Evolutionary conservation across 1,284 basidiomycete genomes (phyloP).

Genomic region (Chondrostereum purpureum): DNA sequence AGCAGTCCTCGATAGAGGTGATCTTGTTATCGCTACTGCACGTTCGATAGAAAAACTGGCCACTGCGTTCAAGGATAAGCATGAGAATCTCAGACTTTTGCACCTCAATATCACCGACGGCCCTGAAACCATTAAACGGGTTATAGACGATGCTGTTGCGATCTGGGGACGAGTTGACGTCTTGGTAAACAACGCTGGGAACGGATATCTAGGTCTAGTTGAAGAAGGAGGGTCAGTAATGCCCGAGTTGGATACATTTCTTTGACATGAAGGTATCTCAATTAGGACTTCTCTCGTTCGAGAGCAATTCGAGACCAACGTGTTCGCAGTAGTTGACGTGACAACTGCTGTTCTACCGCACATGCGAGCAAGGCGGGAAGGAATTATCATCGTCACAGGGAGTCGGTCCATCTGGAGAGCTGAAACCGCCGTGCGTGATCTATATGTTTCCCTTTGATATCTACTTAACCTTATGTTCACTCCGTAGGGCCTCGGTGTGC

Average conservation of each 20-base stretch:
- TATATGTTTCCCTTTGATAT: too few species aligned
- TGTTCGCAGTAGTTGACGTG: conserved; percentile 25
- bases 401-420: conserved; percentile 25
- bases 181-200: conserved; percentile 30
- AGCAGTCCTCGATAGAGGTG: conserved; percentile 24
- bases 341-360: conserved; percentile 22
- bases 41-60: conserved; percentile 7
- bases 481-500: too few species aligned
- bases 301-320: conserved; percentile 25
- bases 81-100: conserved; percentile 14
- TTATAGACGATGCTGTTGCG: conserved; percentile 18
- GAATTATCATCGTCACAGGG: conserved; percentile 27
- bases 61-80: neutral
- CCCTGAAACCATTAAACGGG: conserved; percentile 17
- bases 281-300: conserved; percentile 17
- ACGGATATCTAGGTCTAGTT: conserved; percentile 18
- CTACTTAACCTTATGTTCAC: too few species aligned
- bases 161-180: conserved; percentile 28
- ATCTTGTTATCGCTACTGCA: conserved; percentile 24
- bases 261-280: neutral
- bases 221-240: conserved; percentile 28
- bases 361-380: conserved; percentile 22
- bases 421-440: conserved; percentile 18
- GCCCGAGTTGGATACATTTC: neutral
- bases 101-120: conserved; percentile 25